phyloP scores from a whole-genome alignment of 257 asterid species.

The Catharanthus roseus region DNA sequence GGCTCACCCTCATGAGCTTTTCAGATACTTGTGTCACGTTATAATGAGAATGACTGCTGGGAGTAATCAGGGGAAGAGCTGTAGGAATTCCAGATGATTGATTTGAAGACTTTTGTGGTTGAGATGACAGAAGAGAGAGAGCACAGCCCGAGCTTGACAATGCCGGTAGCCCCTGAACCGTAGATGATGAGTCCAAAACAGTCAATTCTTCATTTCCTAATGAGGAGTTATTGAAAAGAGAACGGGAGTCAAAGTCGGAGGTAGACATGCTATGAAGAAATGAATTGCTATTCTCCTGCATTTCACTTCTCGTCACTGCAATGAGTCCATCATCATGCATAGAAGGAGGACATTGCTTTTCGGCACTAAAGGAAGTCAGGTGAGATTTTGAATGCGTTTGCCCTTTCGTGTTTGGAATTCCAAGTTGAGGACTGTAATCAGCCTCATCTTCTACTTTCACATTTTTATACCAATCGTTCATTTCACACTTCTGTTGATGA shows the following conservation, averaged over 20 bases:
- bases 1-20: slow-evolving; percentile 20
- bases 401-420: slow-evolving; percentile 18
- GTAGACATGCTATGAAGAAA: slow-evolving; percentile 4
- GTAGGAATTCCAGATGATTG: slow-evolving; percentile 18
- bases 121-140: slow-evolving; percentile 57
- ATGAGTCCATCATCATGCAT: slow-evolving; percentile 7
- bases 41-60: slow-evolving; percentile 19
- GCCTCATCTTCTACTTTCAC: slow-evolving; percentile 18
- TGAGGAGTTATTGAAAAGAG: slow-evolving; percentile 19
- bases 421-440: slow-evolving; percentile 15
- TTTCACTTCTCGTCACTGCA: slow-evolving; percentile 7
- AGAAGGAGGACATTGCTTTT: slow-evolving; percentile 13
- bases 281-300: slow-evolving; percentile 10
- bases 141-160: slow-evolving; percentile 32
- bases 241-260: slow-evolving; percentile 19
- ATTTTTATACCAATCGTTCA: slow-evolving; percentile 22
- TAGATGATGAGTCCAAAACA: slow-evolving; percentile 22
- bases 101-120: slow-evolving; percentile 22
- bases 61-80: slow-evolving; percentile 20
- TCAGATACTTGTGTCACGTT: slow-evolving; percentile 20
- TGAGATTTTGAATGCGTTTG: slow-evolving; percentile 12
- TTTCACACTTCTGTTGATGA: slow-evolving; percentile 27
- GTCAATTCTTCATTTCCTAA: slow-evolving; percentile 22
- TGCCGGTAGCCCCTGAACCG: slow-evolving; percentile 26
- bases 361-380: slow-evolving; percentile 7